Evolutionary conservation across 2,329 filamentous ascomycete genomes (phyloP).

Genomic region (Penicillium sp.): DNA sequence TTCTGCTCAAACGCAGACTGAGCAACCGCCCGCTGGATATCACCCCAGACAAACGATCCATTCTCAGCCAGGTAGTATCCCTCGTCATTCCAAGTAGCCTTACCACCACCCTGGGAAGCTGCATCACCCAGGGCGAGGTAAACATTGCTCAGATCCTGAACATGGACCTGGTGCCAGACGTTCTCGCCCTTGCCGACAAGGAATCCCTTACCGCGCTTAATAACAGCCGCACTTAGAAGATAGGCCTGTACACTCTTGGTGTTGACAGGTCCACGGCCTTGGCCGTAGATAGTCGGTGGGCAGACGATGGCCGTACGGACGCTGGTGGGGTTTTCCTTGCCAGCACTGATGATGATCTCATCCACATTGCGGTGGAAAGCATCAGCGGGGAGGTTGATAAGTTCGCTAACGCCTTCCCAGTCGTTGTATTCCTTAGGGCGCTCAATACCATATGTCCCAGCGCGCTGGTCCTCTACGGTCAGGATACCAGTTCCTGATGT

Average conservation of each 20-base stretch:
- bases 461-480: constrained; percentile 42
- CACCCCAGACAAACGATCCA: constrained; percentile 42
- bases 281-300: constrained; percentile 45
- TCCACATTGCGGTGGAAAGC: constrained; percentile 44
- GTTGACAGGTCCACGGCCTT: constrained; percentile 37
- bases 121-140: constrained; percentile 40
- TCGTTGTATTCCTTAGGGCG: constrained; percentile 49
- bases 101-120: constrained; percentile 39
- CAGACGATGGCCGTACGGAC: constrained; percentile 42
- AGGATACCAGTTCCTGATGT: constrained; percentile 48
- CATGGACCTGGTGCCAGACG: constrained; percentile 42
- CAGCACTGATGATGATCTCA: constrained; percentile 37
- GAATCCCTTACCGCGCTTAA: constrained; percentile 39
- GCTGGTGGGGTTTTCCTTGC: constrained; percentile 25
- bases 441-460: constrained; percentile 40
- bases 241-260: constrained; percentile 45
- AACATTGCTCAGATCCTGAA: constrained; percentile 42
- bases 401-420: constrained; percentile 44
- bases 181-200: constrained; percentile 42
- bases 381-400: constrained; percentile 42
- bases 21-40: constrained; percentile 38
- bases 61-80: constrained; percentile 53
- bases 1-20: constrained; percentile 55
- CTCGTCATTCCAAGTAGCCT: constrained; percentile 43
- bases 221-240: constrained; percentile 37